Conservation (phyloP, 2,329 filamentous ascomycete genomes). For the Neonectria sp. region DNA sequence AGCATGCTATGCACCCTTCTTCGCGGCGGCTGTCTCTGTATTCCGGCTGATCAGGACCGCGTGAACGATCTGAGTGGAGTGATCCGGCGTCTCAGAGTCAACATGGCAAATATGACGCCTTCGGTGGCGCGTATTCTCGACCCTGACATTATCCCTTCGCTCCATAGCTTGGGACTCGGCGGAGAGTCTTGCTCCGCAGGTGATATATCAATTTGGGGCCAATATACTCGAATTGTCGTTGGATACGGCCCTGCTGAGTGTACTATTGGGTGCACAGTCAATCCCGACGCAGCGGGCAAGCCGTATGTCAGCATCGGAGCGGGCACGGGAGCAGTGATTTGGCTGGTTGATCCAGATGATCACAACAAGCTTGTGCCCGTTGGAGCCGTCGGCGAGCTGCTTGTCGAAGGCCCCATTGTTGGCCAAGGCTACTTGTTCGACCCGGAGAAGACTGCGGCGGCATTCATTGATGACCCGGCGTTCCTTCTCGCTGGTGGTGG, state of each 20-base stretch:
- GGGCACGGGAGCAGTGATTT: slow-evolving; percentile 63
- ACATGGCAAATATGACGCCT: slow-evolving; percentile 66
- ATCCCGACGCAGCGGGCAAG: slow-evolving; percentile 56
- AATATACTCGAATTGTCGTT: slow-evolving; percentile 63
- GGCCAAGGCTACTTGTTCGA: slow-evolving; percentile 74
- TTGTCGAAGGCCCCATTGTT: slow-evolving; percentile 72
- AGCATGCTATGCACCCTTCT: slow-evolving; percentile 68
- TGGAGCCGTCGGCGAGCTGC: slow-evolving; percentile 66
- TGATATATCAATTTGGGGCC: slow-evolving; percentile 64
- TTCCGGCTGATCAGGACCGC: slow-evolving; percentile 68
- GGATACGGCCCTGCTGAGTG: slow-evolving; percentile 70
- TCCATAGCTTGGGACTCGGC: slow-evolving; percentile 64
- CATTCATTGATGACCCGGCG: slow-evolving; percentile 69
- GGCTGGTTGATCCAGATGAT: slow-evolving; percentile 66
- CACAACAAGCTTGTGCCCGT: slow-evolving; percentile 63
- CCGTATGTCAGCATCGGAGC: slow-evolving; percentile 60
- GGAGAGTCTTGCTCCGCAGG: slow-evolving; percentile 68
- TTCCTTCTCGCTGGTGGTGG: slow-evolving; percentile 64
- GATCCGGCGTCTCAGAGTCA: slow-evolving; percentile 60
- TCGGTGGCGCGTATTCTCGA: slow-evolving; percentile 65
- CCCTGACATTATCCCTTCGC: slow-evolving; percentile 59
- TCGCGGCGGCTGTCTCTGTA: slow-evolving; percentile 66
- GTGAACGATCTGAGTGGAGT: slow-evolving; percentile 65
- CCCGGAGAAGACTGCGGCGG: slow-evolving; percentile 68
- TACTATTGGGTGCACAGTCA: slow-evolving; percentile 67